Conservation (phyloP, 2,329 filamentous ascomycete genomes). For the Cryphonectria naterciae region DNA sequence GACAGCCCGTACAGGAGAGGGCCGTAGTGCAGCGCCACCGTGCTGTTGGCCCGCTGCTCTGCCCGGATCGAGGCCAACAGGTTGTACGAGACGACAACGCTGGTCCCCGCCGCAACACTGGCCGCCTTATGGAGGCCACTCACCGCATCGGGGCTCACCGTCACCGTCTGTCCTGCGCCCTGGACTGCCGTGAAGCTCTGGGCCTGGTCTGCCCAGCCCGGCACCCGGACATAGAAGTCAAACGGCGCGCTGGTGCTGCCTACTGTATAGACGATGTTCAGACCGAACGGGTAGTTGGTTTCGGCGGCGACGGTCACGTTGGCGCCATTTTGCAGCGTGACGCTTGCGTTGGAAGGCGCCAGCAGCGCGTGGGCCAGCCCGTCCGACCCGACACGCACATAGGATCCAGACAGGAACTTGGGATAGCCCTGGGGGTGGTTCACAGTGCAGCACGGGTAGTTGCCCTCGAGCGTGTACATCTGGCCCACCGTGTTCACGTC, state of each 20-base stretch:
- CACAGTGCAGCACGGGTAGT: slow-evolving; percentile 25
- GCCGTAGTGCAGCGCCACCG: slow-evolving; percentile 39
- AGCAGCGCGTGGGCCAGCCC: slow-evolving; percentile 49
- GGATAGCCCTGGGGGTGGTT: slow-evolving; percentile 26
- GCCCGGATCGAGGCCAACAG: slow-evolving; percentile 36
- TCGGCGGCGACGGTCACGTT: slow-evolving; percentile 47
- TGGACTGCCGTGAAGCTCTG: slow-evolving; percentile 27
- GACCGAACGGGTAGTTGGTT: slow-evolving; percentile 51
- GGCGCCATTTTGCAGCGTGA: slow-evolving; percentile 41
- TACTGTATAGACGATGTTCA: slow-evolving; percentile 38
- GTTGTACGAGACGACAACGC: slow-evolving; percentile 33
- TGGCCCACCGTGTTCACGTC: slow-evolving; percentile 24
- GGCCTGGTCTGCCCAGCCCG: slow-evolving; percentile 36
- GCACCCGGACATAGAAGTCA: slow-evolving; percentile 40
- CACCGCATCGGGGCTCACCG: slow-evolving; percentile 22
- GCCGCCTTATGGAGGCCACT: slow-evolving; percentile 35
- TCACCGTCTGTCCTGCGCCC: not conserved
- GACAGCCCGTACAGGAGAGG: slow-evolving; percentile 39
- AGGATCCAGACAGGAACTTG: slow-evolving; percentile 23
- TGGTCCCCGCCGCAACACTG: slow-evolving; percentile 32
- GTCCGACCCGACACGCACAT: slow-evolving; percentile 8
- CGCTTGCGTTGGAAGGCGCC: slow-evolving; percentile 47
- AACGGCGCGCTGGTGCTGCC: slow-evolving; percentile 37
- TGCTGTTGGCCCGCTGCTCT: slow-evolving; percentile 38
- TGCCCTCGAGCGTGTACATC: slow-evolving; percentile 27